phyloP scores from a whole-genome alignment of 306 rosid species.

The Cyamopsis tetragonoloba region DNA sequence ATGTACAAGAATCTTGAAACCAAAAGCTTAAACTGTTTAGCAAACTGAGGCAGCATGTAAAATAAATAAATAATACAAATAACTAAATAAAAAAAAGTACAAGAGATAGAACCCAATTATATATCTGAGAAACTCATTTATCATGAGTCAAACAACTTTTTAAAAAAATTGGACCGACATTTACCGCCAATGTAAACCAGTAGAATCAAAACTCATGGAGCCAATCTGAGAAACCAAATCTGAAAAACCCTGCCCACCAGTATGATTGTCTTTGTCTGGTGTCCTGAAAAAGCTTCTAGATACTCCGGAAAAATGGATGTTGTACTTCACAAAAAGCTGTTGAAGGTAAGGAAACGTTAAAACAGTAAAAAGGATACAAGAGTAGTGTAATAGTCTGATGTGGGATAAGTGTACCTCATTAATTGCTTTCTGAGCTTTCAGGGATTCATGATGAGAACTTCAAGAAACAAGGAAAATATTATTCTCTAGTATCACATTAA shows the following conservation, averaged over 20 bases:
- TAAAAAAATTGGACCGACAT: constrained; percentile 21
- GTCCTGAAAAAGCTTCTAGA: constrained; percentile 76
- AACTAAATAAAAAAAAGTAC: background rate
- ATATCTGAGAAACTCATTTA: constrained; percentile 20
- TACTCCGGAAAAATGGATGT: constrained; percentile 97
- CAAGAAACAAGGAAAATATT: constrained; percentile 35
- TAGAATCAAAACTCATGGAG: constrained; percentile 90
- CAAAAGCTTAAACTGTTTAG: constrained; percentile 17
- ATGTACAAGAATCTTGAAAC: constrained; percentile 6
- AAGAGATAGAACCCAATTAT: constrained; percentile 6
- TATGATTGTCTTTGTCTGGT: constrained; percentile 55
- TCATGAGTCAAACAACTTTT: constrained; percentile 23
- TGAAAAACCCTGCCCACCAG: constrained; percentile 50
- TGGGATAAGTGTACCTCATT: constrained; percentile 66
- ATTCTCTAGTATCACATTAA: constrained; percentile 20
- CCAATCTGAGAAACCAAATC: constrained; percentile 88
- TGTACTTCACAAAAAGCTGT: constrained; percentile 98
- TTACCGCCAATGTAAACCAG: constrained; percentile 97
- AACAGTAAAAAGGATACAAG: constrained; percentile 20
- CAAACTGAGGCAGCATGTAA: constrained; percentile 14
- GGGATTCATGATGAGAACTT: constrained; percentile 96
- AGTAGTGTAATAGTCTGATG: constrained; percentile 25
- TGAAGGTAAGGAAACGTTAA: constrained; percentile 28
- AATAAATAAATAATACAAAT: constrained; percentile 15
- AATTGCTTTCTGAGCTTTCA: constrained; percentile 94